Percentiles rank a stretch among this genome's conserved stretches.
Evolutionary conservation across 768 basidiomycete species (phyloP).

Genomic region (Lentinula lateritia): DNA sequence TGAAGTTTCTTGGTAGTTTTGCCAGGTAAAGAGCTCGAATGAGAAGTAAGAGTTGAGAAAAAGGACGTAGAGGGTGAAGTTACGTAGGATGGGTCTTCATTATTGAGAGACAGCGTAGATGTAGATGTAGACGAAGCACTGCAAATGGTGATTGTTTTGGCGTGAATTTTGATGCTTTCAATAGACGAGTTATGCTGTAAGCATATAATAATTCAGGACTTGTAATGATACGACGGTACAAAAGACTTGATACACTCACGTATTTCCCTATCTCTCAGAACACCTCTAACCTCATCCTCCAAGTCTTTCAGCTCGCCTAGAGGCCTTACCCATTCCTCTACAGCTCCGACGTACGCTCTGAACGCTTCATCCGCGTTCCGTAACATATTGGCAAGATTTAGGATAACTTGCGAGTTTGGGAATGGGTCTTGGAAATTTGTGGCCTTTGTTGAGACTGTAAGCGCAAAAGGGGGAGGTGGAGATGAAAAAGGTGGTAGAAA

Average conservation of each 20-base stretch:
- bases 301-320: conserved; percentile 55
- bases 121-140: conserved; percentile 28
- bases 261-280: conserved; percentile 76
- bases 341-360: conserved; percentile 47
- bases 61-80: conserved; percentile 3
- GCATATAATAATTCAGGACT: too few relatives aligned
- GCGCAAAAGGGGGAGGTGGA: too few relatives aligned
- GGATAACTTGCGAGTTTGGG: conserved; percentile 46
- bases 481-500: conserved; percentile 32
- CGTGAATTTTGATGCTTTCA: conserved; percentile 64
- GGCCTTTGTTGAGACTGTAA: too few relatives aligned
- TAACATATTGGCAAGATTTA: conserved; percentile 52
- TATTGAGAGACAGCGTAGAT: conserved; percentile 35
- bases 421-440: too few relatives aligned
- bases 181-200: conserved; percentile 66
- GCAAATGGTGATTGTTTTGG: conserved; percentile 33
- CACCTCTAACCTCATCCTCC: conserved; percentile 68
- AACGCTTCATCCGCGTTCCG: conserved; percentile 67
- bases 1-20: conserved; percentile 40
- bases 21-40: background rate
- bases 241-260: conserved; percentile 38
- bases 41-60: background rate
- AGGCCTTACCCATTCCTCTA: conserved; percentile 64
- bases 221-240: background rate
- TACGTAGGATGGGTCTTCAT: conserved; percentile 7